Conservation (phyloP, 2,329 filamentous ascomycete genomes). For the Trichocomaceae sp. region DNA sequence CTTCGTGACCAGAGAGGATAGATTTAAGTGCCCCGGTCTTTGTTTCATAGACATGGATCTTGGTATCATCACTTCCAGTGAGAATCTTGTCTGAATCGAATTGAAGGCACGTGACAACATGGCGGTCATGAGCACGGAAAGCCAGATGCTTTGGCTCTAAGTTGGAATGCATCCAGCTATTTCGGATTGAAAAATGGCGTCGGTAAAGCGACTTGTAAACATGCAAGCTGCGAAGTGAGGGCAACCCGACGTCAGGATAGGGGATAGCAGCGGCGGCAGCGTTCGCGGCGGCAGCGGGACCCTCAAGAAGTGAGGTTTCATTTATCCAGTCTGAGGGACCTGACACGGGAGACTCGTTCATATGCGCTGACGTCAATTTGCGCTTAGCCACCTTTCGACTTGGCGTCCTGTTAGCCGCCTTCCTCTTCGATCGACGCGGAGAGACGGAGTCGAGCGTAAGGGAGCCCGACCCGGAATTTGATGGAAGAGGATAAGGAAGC, state of each 20-base stretch:
- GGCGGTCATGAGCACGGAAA: constrained; percentile 90
- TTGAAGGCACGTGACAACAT: constrained; percentile 95
- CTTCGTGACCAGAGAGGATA: constrained; percentile 86
- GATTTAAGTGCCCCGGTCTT: constrained; percentile 81
- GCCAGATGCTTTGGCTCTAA: constrained; percentile 85
- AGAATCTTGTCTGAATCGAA: constrained; percentile 98
- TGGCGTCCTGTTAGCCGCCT: constrained; percentile 40
- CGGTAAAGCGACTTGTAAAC: constrained; percentile 96
- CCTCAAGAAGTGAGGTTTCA: constrained; percentile 56
- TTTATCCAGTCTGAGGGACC: constrained; percentile 41
- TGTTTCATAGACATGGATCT: constrained; percentile 97
- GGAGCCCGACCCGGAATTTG: constrained; percentile 22
- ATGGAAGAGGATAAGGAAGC: constrained; percentile 15
- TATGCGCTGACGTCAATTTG: constrained; percentile 40
- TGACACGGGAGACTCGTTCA: constrained; percentile 31
- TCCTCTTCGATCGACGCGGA: constrained; percentile 40
- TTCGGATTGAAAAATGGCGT: constrained; percentile 80
- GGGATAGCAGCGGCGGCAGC: constrained; percentile 77
- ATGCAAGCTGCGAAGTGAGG: constrained; percentile 74
- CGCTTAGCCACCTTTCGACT: constrained; percentile 52
- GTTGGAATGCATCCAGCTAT: constrained; percentile 81
- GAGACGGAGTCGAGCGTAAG: constrained; percentile 19
- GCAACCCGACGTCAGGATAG: constrained; percentile 70
- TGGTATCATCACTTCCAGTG: constrained; percentile 92
- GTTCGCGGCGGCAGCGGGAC: constrained; percentile 74